phyloP scores from a whole-genome alignment of 495 filamentous ascomycete species.

The Podospora pseudoanserina region DNA sequence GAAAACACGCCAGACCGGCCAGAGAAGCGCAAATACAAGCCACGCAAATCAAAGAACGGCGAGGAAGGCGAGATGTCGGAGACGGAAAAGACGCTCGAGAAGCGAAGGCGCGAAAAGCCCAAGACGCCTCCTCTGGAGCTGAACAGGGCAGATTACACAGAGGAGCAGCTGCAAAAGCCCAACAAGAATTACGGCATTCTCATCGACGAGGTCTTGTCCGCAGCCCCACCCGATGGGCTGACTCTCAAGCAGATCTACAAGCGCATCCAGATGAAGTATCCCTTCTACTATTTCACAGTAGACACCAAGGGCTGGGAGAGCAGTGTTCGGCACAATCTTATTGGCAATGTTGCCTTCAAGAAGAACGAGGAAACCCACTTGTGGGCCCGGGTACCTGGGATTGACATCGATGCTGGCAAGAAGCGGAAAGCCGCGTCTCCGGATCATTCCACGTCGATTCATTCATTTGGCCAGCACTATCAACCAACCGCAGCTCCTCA shows the following conservation, averaged over 20 bases:
- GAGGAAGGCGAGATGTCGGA: slow-evolving; percentile 48
- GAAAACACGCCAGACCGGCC: slow-evolving; percentile 57
- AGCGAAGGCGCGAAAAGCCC: slow-evolving; percentile 58
- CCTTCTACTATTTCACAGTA: slow-evolving; percentile 80
- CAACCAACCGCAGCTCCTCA: slow-evolving; percentile 25
- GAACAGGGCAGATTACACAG: slow-evolving; percentile 70
- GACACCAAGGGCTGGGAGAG: slow-evolving; percentile 91
- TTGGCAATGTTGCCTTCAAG: slow-evolving; percentile 80
- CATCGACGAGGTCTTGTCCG: slow-evolving; percentile 82
- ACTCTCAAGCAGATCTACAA: slow-evolving; percentile 93
- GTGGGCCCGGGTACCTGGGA: slow-evolving; percentile 49
- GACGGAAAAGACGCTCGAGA: slow-evolving; percentile 46
- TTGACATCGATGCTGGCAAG: slow-evolving; percentile 50
- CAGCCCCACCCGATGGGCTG: slow-evolving; percentile 62
- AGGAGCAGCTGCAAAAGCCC: slow-evolving; percentile 82
- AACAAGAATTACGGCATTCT: slow-evolving; percentile 82
- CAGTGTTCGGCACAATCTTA: slow-evolving; percentile 92
- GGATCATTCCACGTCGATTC: slow-evolving; percentile 33
- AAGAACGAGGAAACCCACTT: slow-evolving; percentile 64
- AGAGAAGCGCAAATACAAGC: slow-evolving; percentile 77
- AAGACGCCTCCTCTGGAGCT: slow-evolving; percentile 58
- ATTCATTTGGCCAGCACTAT: slow-evolving; percentile 29
- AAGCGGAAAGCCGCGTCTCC: slow-evolving; percentile 49
- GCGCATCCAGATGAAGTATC: slow-evolving; percentile 80
- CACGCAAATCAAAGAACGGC: slow-evolving; percentile 60